Evolutionary conservation across 768 basidiomycete species (phyloP).

Genomic region (Pisolithus albus): DNA sequence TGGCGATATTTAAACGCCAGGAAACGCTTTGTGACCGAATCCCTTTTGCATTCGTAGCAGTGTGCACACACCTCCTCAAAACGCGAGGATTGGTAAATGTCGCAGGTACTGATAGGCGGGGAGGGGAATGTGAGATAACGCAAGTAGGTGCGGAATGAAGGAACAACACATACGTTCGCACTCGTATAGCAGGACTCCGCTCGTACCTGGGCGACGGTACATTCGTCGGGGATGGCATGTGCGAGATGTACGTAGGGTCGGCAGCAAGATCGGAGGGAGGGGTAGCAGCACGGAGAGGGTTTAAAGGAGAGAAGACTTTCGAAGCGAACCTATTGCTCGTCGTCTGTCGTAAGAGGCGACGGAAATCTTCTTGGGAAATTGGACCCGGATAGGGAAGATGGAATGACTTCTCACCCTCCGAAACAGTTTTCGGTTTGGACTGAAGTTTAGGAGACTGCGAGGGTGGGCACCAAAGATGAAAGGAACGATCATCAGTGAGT

Average conservation of each 20-base stretch:
- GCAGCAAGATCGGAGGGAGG: constrained; percentile 9
- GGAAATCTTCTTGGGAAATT: constrained; percentile 16
- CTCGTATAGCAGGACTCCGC: constrained; percentile 9
- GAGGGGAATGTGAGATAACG: not conserved
- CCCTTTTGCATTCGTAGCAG: constrained; percentile 24
- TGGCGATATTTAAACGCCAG: constrained; percentile 16
- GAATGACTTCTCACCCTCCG: not conserved
- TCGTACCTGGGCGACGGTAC: constrained; percentile 18
- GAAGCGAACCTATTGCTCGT: constrained; percentile 20
- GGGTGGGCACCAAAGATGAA: constrained; percentile 8
- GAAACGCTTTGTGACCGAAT: constrained; percentile 20
- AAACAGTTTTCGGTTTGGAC: constrained; percentile 3
- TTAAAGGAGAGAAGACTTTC: constrained; percentile 25
- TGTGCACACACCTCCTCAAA: constrained; percentile 19
- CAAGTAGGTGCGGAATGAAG: not conserved
- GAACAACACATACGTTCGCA: constrained; percentile 22
- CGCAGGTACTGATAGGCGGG: constrained; percentile 16
- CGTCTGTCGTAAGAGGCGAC: constrained; percentile 21
- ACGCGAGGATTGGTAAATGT: constrained; percentile 15
- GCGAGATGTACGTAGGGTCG: constrained; percentile 12
- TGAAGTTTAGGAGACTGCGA: constrained; percentile 3
- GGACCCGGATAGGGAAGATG: not conserved
- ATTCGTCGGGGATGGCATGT: constrained; percentile 18
- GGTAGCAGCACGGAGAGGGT: constrained; percentile 20
- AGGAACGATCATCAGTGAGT: not conserved